Conservation (phyloP, 805 yeast genomes). For the Nakazawaea populi region DNA sequence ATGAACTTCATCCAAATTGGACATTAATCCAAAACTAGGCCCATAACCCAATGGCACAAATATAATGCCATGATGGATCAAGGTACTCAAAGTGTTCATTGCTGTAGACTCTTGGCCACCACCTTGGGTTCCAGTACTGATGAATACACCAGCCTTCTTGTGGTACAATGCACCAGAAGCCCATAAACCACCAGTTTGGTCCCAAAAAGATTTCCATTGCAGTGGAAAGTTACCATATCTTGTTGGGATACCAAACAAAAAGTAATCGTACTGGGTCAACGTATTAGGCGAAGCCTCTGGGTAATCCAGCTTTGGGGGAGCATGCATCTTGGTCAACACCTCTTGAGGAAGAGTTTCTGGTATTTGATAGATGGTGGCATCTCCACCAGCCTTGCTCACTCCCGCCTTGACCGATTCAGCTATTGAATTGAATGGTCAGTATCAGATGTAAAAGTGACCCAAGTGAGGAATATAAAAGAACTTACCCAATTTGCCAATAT, state of each 20-base stretch:
- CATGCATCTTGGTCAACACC: slow-evolving; percentile 56
- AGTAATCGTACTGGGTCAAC: slow-evolving; percentile 61
- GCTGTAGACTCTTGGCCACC: slow-evolving; percentile 76
- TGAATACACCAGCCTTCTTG: slow-evolving; percentile 69
- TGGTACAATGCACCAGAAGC: slow-evolving; percentile 62
- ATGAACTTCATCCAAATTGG: slow-evolving; percentile 60
- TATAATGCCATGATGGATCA: slow-evolving; percentile 73
- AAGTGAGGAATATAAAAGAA: not conserved
- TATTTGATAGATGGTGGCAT: slow-evolving; percentile 70
- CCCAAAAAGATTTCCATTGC: slow-evolving; percentile 75
- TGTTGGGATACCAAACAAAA: slow-evolving; percentile 75
- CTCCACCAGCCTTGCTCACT: slow-evolving; percentile 61
- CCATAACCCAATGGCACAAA: slow-evolving; percentile 75
- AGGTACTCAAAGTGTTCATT: slow-evolving; percentile 48
- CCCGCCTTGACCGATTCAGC: slow-evolving; percentile 71
- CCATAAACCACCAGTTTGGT: slow-evolving; percentile 73
- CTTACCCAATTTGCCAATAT: slow-evolving; percentile 45
- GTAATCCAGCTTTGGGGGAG: slow-evolving; percentile 51
- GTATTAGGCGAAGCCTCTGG: slow-evolving; percentile 57
- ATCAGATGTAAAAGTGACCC: too few species aligned
- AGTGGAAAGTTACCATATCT: slow-evolving; percentile 73
- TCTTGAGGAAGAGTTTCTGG: slow-evolving; percentile 70
- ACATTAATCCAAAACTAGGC: slow-evolving; percentile 45
- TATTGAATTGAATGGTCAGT: not conserved
- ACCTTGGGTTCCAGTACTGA: slow-evolving; percentile 66